Base-by-base conservation (phyloP, 768 basidiomycete species). In the Lentinula guzmanii region DNA sequence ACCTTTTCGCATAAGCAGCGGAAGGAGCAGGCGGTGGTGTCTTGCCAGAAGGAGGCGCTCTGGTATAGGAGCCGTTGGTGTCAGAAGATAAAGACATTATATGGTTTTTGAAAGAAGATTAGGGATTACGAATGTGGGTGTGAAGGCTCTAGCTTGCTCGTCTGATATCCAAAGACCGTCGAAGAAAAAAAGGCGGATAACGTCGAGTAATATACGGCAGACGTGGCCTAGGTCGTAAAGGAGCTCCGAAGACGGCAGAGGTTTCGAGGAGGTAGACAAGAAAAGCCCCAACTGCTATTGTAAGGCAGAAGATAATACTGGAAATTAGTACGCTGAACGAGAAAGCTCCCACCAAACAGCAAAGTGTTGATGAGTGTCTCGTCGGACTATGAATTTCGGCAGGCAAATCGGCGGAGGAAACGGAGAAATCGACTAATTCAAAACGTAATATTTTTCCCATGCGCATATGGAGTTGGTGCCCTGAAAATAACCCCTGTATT, bases 21-120 rank as follows among this genome's bases (percentile, higher is more conserved):
- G 92, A 94, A 60, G 92, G 92, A 15, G 91, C 92, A 58, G 92
- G 91, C 63, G 91, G 91, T 63, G 92, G 91, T 1, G 91, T 94
- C 77, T 93, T 94, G 64, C 92, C 92, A 70, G 90, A 88, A 62
- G 80, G 74, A 65, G 89, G 80, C 72, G 83, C 85, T 81, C 90
- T 87, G 68, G 87, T 82, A 84, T 89, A 91, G 77, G 89, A 82
- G 79, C 81, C 80, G 78, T 82, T 85, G 82, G 83, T 89, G 85
- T 91, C 89, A 73, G 83, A 81, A 74, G 91, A 91, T 83, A 93
- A 86, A 80, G 91, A 92, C 91, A 93, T 93, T 90, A 89, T 89
- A 89, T 77, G 75, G 71, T 73, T 78, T 80, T 76, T 74, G 77
- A 77, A 78, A 75, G 78, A 83, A 82, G 84, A 91, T 91, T 92